These are phyloP conservation scores for Herpetomonas muscarum DNA, from an alignment of 208 protist genomes.

Conservation along the genomic window DNA sequence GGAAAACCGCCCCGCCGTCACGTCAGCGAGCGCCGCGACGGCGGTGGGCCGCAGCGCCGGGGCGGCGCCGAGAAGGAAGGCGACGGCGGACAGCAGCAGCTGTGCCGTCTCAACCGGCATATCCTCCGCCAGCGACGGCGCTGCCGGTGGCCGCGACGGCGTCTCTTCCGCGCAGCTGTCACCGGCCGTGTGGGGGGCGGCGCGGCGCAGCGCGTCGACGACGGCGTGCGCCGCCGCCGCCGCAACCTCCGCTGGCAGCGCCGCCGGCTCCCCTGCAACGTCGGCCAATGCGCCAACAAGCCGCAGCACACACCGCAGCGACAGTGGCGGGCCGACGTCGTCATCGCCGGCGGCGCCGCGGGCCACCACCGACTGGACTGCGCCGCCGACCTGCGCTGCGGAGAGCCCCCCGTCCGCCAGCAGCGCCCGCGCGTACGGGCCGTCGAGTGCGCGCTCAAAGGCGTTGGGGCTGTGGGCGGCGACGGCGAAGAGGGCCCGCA, in stretches of 20 bases:
- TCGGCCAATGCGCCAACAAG: too few species aligned
- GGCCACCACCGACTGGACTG: too few species aligned
- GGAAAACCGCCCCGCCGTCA: too few species aligned
- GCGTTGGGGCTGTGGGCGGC: not conserved
- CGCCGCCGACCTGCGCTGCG: too few species aligned
- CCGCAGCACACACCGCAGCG: too few species aligned
- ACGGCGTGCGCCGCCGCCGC: conserved; percentile 17
- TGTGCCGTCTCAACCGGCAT: not conserved
- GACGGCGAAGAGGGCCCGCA: not conserved
- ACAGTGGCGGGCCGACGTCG: too few species aligned
- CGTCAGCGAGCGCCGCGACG: not conserved
- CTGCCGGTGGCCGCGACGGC: not conserved
- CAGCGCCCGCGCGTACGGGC: not conserved
- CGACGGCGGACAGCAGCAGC: not conserved
- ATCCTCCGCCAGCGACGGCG: not conserved
- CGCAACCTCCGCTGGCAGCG: conserved; percentile 4
- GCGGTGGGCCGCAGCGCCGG: not conserved
- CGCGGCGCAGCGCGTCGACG: conserved; percentile 17
- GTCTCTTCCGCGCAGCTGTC: not conserved
- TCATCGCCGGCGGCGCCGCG: too few species aligned
- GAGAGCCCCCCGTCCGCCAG: not conserved
- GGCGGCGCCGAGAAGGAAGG: not conserved
- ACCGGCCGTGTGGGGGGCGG: conserved; percentile 7
- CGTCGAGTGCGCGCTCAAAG: not conserved
- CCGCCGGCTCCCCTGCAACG: too few species aligned